Conservation (phyloP, 2,329 filamentous ascomycete species). For the Helicocarpus griseus region DNA sequence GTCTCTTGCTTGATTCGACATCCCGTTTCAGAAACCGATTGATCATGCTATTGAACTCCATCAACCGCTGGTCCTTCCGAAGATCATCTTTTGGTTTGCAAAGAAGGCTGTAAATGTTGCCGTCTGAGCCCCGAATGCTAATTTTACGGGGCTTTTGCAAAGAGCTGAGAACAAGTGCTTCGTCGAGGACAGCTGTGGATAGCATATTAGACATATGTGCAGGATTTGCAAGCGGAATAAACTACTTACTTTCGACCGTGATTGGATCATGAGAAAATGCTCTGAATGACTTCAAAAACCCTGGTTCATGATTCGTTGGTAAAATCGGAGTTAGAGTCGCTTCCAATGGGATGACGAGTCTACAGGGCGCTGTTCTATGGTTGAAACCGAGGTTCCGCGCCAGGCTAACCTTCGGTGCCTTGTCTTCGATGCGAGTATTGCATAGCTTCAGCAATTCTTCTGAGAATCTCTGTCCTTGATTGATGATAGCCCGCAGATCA, state of each 20-base stretch:
- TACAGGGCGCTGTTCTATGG: conserved; percentile 69
- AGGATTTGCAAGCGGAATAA: neutral
- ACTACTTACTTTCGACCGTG: conserved; percentile 54
- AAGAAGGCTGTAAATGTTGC: conserved; percentile 75
- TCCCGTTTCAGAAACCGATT: conserved; percentile 89
- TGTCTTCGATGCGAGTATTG: conserved; percentile 63
- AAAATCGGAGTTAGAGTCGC: conserved; percentile 72
- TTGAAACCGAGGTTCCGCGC: conserved; percentile 72
- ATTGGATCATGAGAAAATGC: conserved; percentile 81
- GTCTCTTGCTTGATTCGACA: conserved; percentile 77
- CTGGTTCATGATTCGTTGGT: conserved; percentile 59
- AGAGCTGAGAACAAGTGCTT: conserved; percentile 82
- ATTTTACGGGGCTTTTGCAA: conserved; percentile 87
- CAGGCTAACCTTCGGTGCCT: conserved; percentile 63
- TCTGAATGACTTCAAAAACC: conserved; percentile 58
- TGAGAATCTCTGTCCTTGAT: conserved; percentile 70
- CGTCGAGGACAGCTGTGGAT: conserved; percentile 58
- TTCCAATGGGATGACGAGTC: conserved; percentile 82
- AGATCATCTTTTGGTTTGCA: conserved; percentile 98
- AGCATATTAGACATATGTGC: conserved; percentile 12
- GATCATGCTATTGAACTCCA: conserved; percentile 99
- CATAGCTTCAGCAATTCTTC: conserved; percentile 74
- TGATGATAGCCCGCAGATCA: conserved; percentile 64
- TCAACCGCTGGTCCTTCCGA: conserved; percentile 91
- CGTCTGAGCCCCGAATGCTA: conserved; percentile 79